These are phyloP conservation scores for Pseudoscleropodium purum DNA, from an alignment of 225 moss, liverwort and hornwort genomes.

Conservation along the genomic window DNA sequence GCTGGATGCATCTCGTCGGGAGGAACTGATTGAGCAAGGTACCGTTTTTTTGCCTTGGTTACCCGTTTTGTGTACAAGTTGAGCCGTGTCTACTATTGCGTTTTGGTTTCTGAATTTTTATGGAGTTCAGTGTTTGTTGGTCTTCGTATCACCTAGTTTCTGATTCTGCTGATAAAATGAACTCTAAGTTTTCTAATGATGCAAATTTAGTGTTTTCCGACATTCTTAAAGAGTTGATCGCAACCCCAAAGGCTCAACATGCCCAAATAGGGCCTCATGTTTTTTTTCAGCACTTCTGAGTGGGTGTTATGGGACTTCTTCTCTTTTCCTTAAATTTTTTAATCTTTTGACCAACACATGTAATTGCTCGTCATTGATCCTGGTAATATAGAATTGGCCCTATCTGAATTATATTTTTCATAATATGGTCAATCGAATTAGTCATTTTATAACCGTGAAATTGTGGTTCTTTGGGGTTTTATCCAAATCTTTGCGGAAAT, in stretches of 20 bases:
- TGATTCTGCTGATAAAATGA: background rate
- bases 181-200: background rate
- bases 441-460: background rate
- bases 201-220: background rate
- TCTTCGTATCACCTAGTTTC: background rate
- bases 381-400: background rate
- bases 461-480: background rate
- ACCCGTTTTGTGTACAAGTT: background rate
- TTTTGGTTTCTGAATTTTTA: background rate
- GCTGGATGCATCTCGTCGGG: constrained; percentile 60
- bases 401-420: background rate
- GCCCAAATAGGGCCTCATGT: background rate
- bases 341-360: background rate
- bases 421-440: background rate
- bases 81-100: background rate
- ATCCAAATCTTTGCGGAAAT: background rate
- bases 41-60: background rate
- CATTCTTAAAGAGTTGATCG: background rate
- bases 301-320: background rate
- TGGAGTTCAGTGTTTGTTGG: background rate
- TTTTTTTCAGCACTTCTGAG: background rate
- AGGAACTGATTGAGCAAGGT: constrained; percentile 87
- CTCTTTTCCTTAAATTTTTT: background rate
- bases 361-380: background rate
- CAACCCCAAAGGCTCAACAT: background rate